Base-by-base conservation (phyloP, 345 rosid genomes). In the Triadica sebifera region DNA sequence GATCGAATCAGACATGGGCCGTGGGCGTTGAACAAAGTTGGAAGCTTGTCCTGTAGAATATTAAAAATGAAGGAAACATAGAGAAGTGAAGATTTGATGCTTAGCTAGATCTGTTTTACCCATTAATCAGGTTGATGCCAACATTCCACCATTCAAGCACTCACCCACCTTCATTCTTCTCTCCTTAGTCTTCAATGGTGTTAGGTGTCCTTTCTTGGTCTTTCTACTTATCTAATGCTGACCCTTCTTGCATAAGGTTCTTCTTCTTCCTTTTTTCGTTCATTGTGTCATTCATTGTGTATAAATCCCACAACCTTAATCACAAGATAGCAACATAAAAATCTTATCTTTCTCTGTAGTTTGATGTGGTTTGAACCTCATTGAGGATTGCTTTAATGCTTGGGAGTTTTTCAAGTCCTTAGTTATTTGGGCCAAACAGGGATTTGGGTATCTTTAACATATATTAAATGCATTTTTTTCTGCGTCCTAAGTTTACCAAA, bases 121-220 rank as follows among this genome's bases (percentile, higher is more conserved):
- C 22, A 34, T 41, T 17, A 62, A 57, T 15, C 70, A 55, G n/a
- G 46, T 78, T 73, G 86, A 82, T 80, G 45, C 87, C 83, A 66
- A 79, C 84, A 79, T 69, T 75, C 78, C 81, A 86, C 86, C 87
- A 12, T 74, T 75, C 78, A 5, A 68, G 8, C 73, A 67, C 72
- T 58, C 60, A 34, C 74, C 80, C 20, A 5, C 17, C 67, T 45
- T 47, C 47, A 39, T 7, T 20, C n/a, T 24, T 53, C 69, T 8
- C 65, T 41, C 64, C 52, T 25, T 83, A 34, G 81, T 65, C 77
- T 77, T 81, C 66, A 12, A 17, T 74, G 62, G 59, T 71, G 46
- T 79, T 79, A 25, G 84, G 76, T 76, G 73, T 52, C 51, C 59
- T 53, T 37, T 71, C 24, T 53, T 19, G 10, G 13, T 57, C 64